These are phyloP conservation scores for Plasmodium reichenowi DNA, from an alignment of 169 alveolate genomes.

Conservation along the genomic window DNA sequence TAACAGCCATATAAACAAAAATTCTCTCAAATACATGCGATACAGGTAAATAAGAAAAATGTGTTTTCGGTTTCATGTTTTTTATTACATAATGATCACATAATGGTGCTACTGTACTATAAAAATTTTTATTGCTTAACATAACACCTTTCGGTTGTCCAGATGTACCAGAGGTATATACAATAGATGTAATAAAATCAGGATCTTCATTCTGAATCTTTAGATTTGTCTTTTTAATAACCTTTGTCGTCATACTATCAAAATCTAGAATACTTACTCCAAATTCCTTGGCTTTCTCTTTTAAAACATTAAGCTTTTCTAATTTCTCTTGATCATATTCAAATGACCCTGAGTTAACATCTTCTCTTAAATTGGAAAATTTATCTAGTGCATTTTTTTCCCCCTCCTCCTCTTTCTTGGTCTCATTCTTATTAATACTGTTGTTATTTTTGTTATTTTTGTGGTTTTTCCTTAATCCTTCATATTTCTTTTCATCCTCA, in stretches of 20 bases:
- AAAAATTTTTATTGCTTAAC: conserved; percentile 87
- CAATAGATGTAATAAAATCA: conserved; percentile 91
- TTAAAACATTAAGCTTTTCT: background rate
- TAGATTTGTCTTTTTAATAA: background rate
- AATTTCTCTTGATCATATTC: background rate
- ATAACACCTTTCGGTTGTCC: conserved; percentile 98
- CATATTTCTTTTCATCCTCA: conserved; percentile 1
- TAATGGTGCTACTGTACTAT: conserved; percentile 4
- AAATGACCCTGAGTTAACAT: too few species aligned
- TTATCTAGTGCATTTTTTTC: background rate
- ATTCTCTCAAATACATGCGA: conserved; percentile 96
- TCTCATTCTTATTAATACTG: background rate
- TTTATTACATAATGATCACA: background rate
- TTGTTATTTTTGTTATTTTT: background rate
- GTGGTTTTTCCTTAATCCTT: background rate
- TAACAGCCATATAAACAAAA: conserved; percentile 72
- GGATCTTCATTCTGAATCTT: conserved; percentile 16
- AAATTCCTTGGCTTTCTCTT: background rate
- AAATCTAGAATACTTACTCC: conserved; percentile 2
- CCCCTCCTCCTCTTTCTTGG: background rate
- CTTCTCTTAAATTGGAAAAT: background rate
- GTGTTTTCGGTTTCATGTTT: conserved; percentile 2
- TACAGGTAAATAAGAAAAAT: conserved; percentile 95
- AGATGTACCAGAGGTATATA: conserved; percentile 98
- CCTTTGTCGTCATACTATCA: background rate